These are phyloP conservation scores for Pythium sp. DNA, from an alignment of 352 stramenopile genomes.

Conservation along the genomic window DNA sequence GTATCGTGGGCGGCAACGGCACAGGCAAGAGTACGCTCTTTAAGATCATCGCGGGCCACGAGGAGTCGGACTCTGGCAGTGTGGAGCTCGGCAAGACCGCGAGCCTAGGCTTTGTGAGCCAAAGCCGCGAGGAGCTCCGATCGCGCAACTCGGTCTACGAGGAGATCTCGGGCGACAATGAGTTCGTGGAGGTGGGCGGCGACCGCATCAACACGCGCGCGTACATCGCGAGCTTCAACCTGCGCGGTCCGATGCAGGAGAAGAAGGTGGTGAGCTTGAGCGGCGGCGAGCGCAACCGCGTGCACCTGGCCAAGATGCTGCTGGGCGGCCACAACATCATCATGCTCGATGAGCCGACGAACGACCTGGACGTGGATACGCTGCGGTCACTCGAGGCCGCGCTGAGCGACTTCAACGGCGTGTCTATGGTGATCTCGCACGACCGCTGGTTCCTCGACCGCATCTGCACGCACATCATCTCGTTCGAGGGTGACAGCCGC, in stretches of 20 bases:
- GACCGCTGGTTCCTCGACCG: slow-evolving; percentile 96
- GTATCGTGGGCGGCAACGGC: slow-evolving; percentile 97
- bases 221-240: slow-evolving; percentile 87
- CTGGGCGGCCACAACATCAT: slow-evolving; percentile 83
- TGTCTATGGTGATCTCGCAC: slow-evolving; percentile 94
- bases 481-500: slow-evolving; percentile 71
- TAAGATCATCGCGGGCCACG: slow-evolving; percentile 92
- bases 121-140: slow-evolving; percentile 71
- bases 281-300: slow-evolving; percentile 81
- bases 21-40: slow-evolving; percentile 97
- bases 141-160: slow-evolving; percentile 73
- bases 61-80: slow-evolving; percentile 79
- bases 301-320: slow-evolving; percentile 86
- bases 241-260: slow-evolving; percentile 82
- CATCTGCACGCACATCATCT: slow-evolving; percentile 86
- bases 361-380: slow-evolving; percentile 85
- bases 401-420: slow-evolving; percentile 87
- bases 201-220: slow-evolving; percentile 79
- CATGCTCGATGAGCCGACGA: slow-evolving; percentile 88
- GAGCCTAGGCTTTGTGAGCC: slow-evolving; percentile 73
- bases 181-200: slow-evolving; percentile 75
- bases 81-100: slow-evolving; percentile 80
- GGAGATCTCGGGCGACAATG: slow-evolving; percentile 83
- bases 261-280: slow-evolving; percentile 77
- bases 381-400: slow-evolving; percentile 86